A percentile compares a stretch with the other conserved stretches of the same genome.
phyloP scores from a whole-genome alignment of 2,329 filamentous ascomycete genomes.

The Fusarium sp. region DNA sequence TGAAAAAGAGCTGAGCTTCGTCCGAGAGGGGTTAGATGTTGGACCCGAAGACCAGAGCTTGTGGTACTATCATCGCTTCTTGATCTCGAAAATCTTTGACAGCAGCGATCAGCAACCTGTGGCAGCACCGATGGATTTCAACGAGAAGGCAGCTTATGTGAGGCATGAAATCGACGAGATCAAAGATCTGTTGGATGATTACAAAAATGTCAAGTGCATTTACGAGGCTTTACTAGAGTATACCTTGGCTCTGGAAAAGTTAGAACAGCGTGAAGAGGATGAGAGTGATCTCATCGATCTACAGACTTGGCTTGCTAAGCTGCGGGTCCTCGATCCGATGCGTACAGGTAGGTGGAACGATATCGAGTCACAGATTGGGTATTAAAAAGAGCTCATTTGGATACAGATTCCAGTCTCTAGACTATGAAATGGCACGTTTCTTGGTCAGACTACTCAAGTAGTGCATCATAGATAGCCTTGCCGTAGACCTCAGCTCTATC shows the following conservation, averaged over 20 bases:
- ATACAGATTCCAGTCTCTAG: not conserved
- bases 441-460: not conserved
- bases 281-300: not conserved
- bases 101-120: no score
- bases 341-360: not conserved
- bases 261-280: rapidly evolving
- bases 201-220: not conserved
- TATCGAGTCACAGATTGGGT: rapidly evolving
- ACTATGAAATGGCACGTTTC: rapidly evolving
- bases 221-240: not conserved
- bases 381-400: rapidly evolving
- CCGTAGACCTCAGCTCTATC: conserved; percentile 5
- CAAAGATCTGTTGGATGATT: not conserved
- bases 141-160: not conserved
- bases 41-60: not conserved
- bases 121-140: rapidly evolving
- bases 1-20: not conserved
- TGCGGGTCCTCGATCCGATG: not conserved
- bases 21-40: not conserved
- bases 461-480: not conserved
- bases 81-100: no score
- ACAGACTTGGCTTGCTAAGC: not conserved
- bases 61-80: not conserved
- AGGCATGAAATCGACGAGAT: not conserved
- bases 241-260: not conserved